Evolutionary conservation across 225 moss, liverwort and hornwort species (phyloP).

Genomic region (Asterella californica): DNA sequence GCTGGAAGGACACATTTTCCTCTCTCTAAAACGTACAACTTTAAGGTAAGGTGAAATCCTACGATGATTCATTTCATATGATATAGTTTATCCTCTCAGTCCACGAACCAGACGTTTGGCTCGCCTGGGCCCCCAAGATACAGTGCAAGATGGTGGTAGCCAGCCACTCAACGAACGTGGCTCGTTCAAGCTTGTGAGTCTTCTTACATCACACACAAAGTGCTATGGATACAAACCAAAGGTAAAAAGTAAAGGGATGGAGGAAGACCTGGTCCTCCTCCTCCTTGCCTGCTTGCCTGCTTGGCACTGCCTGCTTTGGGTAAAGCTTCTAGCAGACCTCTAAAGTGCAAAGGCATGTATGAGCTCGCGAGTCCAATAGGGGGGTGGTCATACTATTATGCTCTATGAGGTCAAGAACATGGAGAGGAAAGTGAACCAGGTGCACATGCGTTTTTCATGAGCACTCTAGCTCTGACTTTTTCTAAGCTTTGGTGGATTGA

Average conservation of each 20-base stretch:
- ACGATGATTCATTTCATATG: not conserved
- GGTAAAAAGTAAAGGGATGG: not conserved
- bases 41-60: too few relatives aligned
- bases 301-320: conserved; percentile 1
- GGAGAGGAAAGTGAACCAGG: not conserved
- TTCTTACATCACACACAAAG: conserved; percentile 1
- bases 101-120: not conserved
- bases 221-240: not conserved
- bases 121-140: not conserved
- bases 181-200: conserved; percentile 1
- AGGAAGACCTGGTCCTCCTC: conserved; percentile 1
- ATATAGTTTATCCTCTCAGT: not conserved
- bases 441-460: not conserved
- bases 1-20: too few relatives aligned
- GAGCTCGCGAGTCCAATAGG: not conserved
- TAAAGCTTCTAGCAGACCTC: not conserved
- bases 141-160: not conserved
- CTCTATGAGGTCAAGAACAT: conserved; percentile 2
- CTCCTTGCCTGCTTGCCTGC: too few relatives aligned
- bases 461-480: not conserved
- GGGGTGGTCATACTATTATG: not conserved
- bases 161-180: conserved; percentile 3
- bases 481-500: not conserved
- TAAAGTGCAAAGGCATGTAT: conserved; percentile 3
- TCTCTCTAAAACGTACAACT: too few relatives aligned